Percentiles rank a stretch among this genome's conserved stretches.
Conservation (phyloP, 1,284 basidiomycete species). For the Microstroma glucosiphilum region DNA sequence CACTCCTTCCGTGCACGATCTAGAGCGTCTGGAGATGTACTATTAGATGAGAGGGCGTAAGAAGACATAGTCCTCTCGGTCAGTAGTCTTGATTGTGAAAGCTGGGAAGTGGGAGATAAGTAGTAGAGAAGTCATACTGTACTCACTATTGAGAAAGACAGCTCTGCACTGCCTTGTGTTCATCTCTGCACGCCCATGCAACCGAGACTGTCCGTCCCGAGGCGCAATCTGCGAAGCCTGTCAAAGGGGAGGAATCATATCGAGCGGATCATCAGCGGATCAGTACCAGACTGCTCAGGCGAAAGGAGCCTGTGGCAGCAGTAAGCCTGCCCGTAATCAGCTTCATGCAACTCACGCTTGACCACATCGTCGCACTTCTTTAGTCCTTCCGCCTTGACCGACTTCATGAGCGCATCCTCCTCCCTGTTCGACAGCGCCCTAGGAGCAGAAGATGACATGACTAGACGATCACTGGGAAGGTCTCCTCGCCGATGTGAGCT, state of each 20-base stretch:
- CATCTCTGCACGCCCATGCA: slow-evolving; percentile 70
- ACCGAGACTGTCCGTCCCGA: slow-evolving; percentile 73
- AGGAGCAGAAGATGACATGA: slow-evolving; percentile 2
- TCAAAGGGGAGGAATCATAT: slow-evolving; percentile 1
- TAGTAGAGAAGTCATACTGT: too few species aligned
- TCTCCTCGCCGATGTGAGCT: too few species aligned
- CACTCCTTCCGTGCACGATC: not conserved
- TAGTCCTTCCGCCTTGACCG: slow-evolving; percentile 71
- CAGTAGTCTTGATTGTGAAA: too few species aligned
- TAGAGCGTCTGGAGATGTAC: slow-evolving; percentile 1
- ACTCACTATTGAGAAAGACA: slow-evolving; percentile 66
- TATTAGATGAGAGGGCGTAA: not conserved
- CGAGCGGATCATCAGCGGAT: not conserved
- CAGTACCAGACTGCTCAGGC: not conserved
- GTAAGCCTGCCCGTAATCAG: slow-evolving; percentile 4
- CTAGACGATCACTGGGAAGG: too few species aligned
- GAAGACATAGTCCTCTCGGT: too few species aligned
- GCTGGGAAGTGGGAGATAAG: not conserved
- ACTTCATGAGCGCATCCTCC: slow-evolving; percentile 73
- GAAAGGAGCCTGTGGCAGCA: too few species aligned
- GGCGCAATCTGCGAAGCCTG: slow-evolving; percentile 78
- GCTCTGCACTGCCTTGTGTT: slow-evolving; percentile 66
- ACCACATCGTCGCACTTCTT: slow-evolving; percentile 71
- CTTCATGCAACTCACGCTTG: slow-evolving; percentile 57
- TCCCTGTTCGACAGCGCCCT: slow-evolving; percentile 74